These are phyloP conservation scores for Populus nigra DNA, from an alignment of 345 rosid genomes.

Conservation along the genomic window DNA sequence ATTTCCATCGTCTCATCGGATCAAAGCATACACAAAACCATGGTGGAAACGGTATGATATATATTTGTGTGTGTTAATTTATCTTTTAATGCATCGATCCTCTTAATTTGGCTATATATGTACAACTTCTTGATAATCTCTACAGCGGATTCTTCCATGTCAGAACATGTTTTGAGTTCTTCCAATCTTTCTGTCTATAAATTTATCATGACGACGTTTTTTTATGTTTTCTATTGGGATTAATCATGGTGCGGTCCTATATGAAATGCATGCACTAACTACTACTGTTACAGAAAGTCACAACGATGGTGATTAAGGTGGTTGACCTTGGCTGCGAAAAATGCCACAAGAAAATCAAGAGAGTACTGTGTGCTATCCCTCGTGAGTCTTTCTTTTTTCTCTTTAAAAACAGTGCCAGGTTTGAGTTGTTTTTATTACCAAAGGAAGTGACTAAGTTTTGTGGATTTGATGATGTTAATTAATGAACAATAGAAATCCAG, in stretches of 20 bases:
- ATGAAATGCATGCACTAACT: neutral
- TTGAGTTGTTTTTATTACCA: conserved; percentile 28
- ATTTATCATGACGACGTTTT: neutral
- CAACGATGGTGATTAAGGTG: conserved; percentile 62
- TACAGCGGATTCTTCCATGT: neutral
- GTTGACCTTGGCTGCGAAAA: conserved; percentile 61
- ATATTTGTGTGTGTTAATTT: no score
- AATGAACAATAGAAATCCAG: conserved; percentile 41
- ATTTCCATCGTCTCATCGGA: neutral
- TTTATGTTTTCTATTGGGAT: neutral
- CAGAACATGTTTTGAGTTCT: neutral
- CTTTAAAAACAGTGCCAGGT: neutral
- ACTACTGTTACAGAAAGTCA: conserved; percentile 47
- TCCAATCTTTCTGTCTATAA: neutral
- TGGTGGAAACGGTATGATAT: neutral
- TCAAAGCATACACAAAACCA: neutral
- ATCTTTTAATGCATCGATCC: neutral
- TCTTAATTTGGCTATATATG: neutral
- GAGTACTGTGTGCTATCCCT: conserved; percentile 59
- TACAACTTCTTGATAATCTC: no score
- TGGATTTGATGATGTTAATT: conserved; percentile 10
- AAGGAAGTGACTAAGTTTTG: conserved; percentile 18
- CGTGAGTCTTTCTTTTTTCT: conserved; percentile 42
- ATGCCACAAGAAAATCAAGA: conserved; percentile 76
- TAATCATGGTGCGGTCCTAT: no score